Evolutionary conservation across 1,139 yeast genomes (phyloP).

Genomic region (Yamadazyma oceani): DNA sequence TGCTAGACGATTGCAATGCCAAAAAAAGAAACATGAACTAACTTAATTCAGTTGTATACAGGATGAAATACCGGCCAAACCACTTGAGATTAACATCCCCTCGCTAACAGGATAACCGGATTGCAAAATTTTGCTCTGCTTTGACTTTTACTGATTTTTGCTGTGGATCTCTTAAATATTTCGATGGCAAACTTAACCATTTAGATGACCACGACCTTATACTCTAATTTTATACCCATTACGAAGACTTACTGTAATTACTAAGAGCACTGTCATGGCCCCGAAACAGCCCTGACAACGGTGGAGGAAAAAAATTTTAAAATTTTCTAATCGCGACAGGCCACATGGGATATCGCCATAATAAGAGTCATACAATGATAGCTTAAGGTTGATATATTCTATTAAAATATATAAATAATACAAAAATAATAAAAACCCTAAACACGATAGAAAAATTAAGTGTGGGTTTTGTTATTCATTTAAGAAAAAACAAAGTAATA

Average conservation of each 20-base stretch:
- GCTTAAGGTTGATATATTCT: background rate
- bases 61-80: background rate
- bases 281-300: too few species aligned
- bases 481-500: background rate
- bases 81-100: constrained; percentile 1
- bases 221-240: background rate
- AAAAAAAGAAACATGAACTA: background rate
- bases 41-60: background rate
- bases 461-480: constrained; percentile 2
- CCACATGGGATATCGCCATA: constrained; percentile 1
- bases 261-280: too few species aligned
- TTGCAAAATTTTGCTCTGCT: too few species aligned
- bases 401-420: constrained; percentile 3
- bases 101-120: background rate
- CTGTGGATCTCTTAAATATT: too few species aligned
- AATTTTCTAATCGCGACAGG: too few species aligned
- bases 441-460: constrained; percentile 2
- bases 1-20: constrained; percentile 1
- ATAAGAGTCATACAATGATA: too few species aligned
- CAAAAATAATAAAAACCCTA: constrained; percentile 3
- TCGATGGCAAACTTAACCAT: too few species aligned
- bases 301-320: too few species aligned
- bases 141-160: too few species aligned
- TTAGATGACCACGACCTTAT: background rate
- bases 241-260: too few species aligned